These are phyloP conservation scores for Raphanus hybrid DNA, from an alignment of 441 rosid genomes.

Conservation along the genomic window DNA sequence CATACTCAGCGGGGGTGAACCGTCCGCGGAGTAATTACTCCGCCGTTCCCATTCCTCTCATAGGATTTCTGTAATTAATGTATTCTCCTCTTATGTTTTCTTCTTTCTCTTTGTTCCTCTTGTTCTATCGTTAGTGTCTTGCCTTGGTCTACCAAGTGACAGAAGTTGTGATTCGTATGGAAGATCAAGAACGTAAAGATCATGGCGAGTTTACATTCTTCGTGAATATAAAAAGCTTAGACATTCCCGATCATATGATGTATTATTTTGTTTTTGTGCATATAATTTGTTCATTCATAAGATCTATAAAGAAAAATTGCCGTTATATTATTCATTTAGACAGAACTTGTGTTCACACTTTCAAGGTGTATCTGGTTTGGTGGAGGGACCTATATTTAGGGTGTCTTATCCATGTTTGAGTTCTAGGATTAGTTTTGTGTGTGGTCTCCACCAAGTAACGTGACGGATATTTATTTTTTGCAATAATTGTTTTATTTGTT, in stretches of 20 bases:
- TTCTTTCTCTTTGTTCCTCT: background rate
- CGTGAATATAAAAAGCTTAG: conserved; percentile 31
- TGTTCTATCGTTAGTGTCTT: conserved; percentile 12
- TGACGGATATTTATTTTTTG: conserved; percentile 1
- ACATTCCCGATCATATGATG: background rate
- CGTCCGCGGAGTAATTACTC: conserved; percentile 39
- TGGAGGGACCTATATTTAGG: conserved; percentile 8
- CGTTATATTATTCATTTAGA: background rate
- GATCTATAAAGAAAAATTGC: background rate
- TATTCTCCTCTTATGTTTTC: conserved; percentile 5
- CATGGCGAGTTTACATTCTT: conserved; percentile 16
- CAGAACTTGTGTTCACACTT: conserved; percentile 22
- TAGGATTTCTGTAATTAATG: conserved; percentile 35
- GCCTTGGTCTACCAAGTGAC: conserved; percentile 18
- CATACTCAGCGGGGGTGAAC: conserved; percentile 9
- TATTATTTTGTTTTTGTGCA: conserved; percentile 1
- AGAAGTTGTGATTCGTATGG: background rate
- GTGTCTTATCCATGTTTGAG: conserved; percentile 32
- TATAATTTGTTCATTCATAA: conserved; percentile 16
- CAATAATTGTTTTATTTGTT: background rate
- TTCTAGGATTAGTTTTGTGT: background rate
- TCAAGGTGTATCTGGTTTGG: conserved; percentile 4
- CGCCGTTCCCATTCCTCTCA: conserved; percentile 41
- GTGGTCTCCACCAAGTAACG: conserved; percentile 35
- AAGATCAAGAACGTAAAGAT: conserved; percentile 24